Evolutionary conservation across 108 stramenopile species (phyloP).

Genomic region (Cyclotella atomus): DNA sequence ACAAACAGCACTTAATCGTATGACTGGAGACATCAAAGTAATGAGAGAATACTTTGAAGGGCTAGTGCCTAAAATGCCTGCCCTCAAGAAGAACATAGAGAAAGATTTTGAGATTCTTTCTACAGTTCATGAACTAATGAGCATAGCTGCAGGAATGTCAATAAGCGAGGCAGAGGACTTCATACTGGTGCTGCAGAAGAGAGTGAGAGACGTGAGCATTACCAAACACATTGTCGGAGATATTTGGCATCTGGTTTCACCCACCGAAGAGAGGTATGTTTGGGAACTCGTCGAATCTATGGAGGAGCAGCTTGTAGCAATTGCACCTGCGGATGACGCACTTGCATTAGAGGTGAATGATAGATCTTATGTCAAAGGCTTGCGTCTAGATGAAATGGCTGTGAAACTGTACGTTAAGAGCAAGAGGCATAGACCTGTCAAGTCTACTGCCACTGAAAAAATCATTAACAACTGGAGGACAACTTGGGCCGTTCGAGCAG

Average conservation of each 20-base stretch:
- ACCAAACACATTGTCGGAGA: constrained; percentile 83
- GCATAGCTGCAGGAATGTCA: constrained; percentile 70
- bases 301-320: constrained; percentile 56
- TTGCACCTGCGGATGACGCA: constrained; percentile 75
- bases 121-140: constrained; percentile 72
- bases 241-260: constrained; percentile 79
- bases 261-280: constrained; percentile 65
- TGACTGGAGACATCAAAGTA: constrained; percentile 72
- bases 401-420: constrained; percentile 65
- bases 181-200: constrained; percentile 77
- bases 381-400: constrained; percentile 78
- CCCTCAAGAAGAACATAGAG: constrained; percentile 73
- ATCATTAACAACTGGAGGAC: constrained; percentile 49
- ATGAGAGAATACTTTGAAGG: constrained; percentile 82
- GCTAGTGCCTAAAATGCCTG: constrained; percentile 62
- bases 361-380: constrained; percentile 74
- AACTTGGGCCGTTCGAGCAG: constrained; percentile 37
- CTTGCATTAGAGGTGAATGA: constrained; percentile 65
- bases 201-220: constrained; percentile 71
- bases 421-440: constrained; percentile 67
- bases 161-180: constrained; percentile 76
- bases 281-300: constrained; percentile 76
- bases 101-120: constrained; percentile 80
- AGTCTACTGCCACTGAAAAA: constrained; percentile 59
- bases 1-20: constrained; percentile 66